Conservation (phyloP, 2,329 filamentous ascomycete species). For the Penicillium sp. region DNA sequence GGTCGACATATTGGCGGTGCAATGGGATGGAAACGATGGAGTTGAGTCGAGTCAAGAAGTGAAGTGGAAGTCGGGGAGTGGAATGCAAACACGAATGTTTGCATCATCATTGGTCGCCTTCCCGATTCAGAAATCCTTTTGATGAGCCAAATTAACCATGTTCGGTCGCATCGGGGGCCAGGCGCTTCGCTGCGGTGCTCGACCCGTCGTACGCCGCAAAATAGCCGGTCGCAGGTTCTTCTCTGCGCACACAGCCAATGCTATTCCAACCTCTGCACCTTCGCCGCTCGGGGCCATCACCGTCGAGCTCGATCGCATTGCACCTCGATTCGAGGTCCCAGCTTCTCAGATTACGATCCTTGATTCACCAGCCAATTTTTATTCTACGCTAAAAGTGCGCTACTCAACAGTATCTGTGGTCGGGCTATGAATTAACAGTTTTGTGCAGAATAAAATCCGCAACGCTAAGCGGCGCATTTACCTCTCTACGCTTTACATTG, state of each 20-base stretch:
- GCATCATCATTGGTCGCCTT: constrained; percentile 19
- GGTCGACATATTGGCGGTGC: constrained; percentile 72
- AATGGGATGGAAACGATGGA: constrained; percentile 18
- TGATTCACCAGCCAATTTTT: constrained; percentile 80
- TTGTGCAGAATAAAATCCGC: constrained; percentile 67
- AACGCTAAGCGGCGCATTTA: constrained; percentile 76
- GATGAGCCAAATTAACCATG: constrained; percentile 25
- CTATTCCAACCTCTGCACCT: constrained; percentile 27
- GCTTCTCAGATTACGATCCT: constrained; percentile 77
- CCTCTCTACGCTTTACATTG: constrained; percentile 94
- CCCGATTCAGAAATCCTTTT: constrained; percentile 21
- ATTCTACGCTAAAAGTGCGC: constrained; percentile 76
- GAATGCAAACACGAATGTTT: constrained; percentile 35
- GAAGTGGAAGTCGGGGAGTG: constrained; percentile 20
- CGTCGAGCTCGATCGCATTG: constrained; percentile 76
- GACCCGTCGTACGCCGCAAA: constrained; percentile 29
- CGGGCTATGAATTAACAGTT: constrained; percentile 3
- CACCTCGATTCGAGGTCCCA: constrained; percentile 81
- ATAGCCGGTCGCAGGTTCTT: constrained; percentile 39
- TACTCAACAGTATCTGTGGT: neutral
- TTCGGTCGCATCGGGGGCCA: constrained; percentile 40
- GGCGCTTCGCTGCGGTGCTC: constrained; percentile 33
- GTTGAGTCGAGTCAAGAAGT: constrained; percentile 14
- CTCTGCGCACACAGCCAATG: constrained; percentile 30
- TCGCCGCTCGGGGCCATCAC: constrained; percentile 57